phyloP scores from a whole-genome alignment of 139 green algal species.

The Tetraselmis striata region DNA sequence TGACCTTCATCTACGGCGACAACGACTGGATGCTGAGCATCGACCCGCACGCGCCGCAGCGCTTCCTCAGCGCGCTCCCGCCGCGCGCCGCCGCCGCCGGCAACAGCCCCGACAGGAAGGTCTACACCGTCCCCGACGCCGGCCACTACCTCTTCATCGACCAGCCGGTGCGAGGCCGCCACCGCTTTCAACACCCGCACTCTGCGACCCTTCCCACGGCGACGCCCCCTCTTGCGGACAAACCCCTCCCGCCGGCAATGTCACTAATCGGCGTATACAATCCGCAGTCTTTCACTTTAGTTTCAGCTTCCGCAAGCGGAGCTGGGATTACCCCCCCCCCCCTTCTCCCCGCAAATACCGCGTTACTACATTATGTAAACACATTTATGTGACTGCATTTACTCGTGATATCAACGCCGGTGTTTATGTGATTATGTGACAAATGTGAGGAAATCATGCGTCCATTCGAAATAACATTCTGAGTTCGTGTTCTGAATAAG shows the following conservation, averaged over 20 bases:
- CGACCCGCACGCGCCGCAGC: slow-evolving; percentile 24
- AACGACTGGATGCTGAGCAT: slow-evolving; percentile 66
- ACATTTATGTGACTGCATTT: no score
- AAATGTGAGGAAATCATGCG: no score
- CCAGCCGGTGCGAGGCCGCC: slow-evolving; percentile 26
- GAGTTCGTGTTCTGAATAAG: no score
- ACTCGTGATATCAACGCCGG: no score
- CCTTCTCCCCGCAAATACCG: no score
- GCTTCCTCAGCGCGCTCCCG: slow-evolving; percentile 8
- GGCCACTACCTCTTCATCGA: slow-evolving; percentile 78
- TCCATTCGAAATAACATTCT: no score
- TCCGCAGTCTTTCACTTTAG: background rate
- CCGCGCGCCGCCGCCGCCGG: background rate
- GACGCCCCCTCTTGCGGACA: background rate
- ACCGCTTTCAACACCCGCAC: background rate
- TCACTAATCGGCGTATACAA: background rate
- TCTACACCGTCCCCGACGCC: slow-evolving; percentile 34
- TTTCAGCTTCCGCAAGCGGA: no score
- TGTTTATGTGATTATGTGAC: no score
- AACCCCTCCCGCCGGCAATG: background rate
- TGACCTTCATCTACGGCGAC: slow-evolving; percentile 65
- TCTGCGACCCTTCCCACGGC: background rate
- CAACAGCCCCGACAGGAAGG: background rate
- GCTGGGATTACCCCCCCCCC: no score
- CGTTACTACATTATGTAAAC: no score